Base-by-base conservation (phyloP, 2,329 filamentous ascomycete genomes). In the Trichoderma brevicompactum region DNA sequence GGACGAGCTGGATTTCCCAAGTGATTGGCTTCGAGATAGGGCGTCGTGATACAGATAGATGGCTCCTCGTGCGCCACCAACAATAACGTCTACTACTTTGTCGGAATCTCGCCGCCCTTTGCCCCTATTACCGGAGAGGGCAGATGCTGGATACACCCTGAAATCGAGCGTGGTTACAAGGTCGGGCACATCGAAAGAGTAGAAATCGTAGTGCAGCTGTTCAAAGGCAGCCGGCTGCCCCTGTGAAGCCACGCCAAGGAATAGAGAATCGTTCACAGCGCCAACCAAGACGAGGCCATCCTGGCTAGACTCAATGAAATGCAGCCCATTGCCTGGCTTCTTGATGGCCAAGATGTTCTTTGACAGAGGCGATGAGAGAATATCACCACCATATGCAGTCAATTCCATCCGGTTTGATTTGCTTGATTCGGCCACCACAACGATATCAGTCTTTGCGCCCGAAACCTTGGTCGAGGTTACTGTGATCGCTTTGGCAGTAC, bases 31-130 rank as follows among this genome's bases (percentile, higher is more conserved):
- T 68, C 85, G 85, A 65, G 79, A 76, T 9, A 94, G 73, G 15
- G 93, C 79, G 76, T 96, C 90, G 67, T 89, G 87, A 75, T 96
- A 97, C n/a, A 94, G 79, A 72, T 92, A 87, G 49, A 98, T 90
- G 28, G 86, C 85, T 69, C 95, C 95, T 58, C 88, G 85, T 5
- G 86, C 85, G 68, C 92, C 89, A 60, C 95, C 95, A 62, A 96
- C 79, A 4, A 89, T 89, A 32, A 99, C 76, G 72, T 96, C 90
- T n/a, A 95, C 76, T 9, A 85, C 77, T 44, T 68, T 71, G 65
- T 76, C 59, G 32, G 68, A 74, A 70, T 72, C 68, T 41, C 73
- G 73, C 32, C 67, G 65, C 43, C 72, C 72, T 64, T 71, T 74
- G 64, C 67, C 64, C n/a, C 67, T 66, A 8, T 43, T 68, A 38